phyloP scores from a whole-genome alignment of 805 yeast species.

The Hanseniaspora mollemarum region DNA sequence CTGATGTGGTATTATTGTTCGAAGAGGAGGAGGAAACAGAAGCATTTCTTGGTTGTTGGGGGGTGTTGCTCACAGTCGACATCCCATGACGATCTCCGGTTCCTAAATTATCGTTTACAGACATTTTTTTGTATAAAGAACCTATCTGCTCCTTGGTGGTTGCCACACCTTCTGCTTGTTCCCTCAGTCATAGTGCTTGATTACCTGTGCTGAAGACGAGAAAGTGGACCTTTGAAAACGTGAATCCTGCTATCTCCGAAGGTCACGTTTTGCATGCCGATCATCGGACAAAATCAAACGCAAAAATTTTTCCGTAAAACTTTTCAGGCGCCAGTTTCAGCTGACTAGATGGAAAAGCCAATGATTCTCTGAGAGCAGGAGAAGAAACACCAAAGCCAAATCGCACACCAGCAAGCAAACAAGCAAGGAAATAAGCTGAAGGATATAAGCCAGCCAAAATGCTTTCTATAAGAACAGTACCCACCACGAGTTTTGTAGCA shows the following conservation, averaged over 20 bases:
- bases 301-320: too few relatives aligned
- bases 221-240: not conserved
- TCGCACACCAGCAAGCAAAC: too few relatives aligned
- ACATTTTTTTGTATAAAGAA: not conserved
- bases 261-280: not conserved
- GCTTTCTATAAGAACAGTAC: too few relatives aligned
- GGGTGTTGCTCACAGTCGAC: not conserved
- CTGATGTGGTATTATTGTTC: not conserved
- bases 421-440: too few relatives aligned
- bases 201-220: too few relatives aligned
- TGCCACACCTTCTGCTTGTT: too few relatives aligned
- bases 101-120: not conserved
- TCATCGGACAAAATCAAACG: not conserved
- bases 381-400: too few relatives aligned
- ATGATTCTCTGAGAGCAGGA: not conserved
- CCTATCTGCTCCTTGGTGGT: too few relatives aligned
- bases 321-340: not conserved
- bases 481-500: not conserved
- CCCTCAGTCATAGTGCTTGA: too few relatives aligned
- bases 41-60: slow-evolving; percentile 11
- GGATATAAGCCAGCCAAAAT: too few relatives aligned
- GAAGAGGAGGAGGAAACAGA: slow-evolving; percentile 8
- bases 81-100: not conserved
- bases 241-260: not conserved
- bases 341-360: too few relatives aligned